Percentiles rank a stretch among this genome's conserved stretches.
phyloP scores from a whole-genome alignment of 2,329 filamentous ascomycete genomes.

The Pleoardoris graminearum region DNA sequence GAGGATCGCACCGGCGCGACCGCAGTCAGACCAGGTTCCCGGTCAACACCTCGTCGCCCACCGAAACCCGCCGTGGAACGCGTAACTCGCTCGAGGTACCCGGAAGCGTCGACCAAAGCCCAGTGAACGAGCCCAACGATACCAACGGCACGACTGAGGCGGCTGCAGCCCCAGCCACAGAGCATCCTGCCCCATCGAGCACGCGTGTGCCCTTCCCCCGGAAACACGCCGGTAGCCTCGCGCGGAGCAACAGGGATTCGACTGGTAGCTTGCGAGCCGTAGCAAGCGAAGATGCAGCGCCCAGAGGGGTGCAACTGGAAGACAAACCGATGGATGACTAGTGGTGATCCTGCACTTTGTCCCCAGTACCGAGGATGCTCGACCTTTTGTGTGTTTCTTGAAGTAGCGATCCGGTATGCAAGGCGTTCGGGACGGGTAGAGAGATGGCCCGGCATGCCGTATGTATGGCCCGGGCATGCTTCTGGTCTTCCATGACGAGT shows the following conservation, averaged over 20 bases:
- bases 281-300: constrained; percentile 37
- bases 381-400: constrained; percentile 4
- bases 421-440: constrained; percentile 1
- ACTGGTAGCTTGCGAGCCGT: constrained; percentile 44
- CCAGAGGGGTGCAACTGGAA: constrained; percentile 66
- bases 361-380: neutral
- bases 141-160: constrained; percentile 44
- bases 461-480: constrained; percentile 7
- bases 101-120: constrained; percentile 55
- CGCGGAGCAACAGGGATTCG: constrained; percentile 44
- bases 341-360: constrained; percentile 22
- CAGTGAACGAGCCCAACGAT: constrained; percentile 35
- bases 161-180: constrained; percentile 17
- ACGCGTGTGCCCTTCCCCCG: constrained; percentile 41
- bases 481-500: constrained; percentile 5
- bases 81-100: constrained; percentile 81
- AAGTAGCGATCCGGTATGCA: neutral
- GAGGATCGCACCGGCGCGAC: constrained; percentile 64
- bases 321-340: constrained; percentile 80
- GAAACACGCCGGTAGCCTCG: constrained; percentile 42
- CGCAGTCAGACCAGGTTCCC: constrained; percentile 84
- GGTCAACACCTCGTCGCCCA: constrained; percentile 62
- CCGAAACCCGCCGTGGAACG: constrained; percentile 57
- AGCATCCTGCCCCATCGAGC: constrained; percentile 40
- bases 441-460: constrained; percentile 8